Evolutionary conservation across 2,329 filamentous ascomycete genomes (phyloP).

Genomic region (Neospermospora avenae): DNA sequence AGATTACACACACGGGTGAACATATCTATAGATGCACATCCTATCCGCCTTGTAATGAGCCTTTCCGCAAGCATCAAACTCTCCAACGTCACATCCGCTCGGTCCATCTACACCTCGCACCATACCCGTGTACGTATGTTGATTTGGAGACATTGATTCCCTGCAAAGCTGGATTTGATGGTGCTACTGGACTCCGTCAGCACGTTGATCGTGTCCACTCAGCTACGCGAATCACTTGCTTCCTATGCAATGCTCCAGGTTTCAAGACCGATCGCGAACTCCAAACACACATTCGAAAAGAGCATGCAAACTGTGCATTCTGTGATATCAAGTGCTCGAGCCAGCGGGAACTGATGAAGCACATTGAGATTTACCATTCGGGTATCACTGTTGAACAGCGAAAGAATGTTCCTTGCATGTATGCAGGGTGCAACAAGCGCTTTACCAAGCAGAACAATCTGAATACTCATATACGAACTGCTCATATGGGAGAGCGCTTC

Average conservation of each 20-base stretch:
- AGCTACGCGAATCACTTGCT: slow-evolving; percentile 70
- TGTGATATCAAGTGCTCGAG: slow-evolving; percentile 68
- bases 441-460: slow-evolving; percentile 86
- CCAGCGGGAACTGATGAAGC: slow-evolving; percentile 66
- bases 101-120: slow-evolving; percentile 68
- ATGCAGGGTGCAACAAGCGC: slow-evolving; percentile 65
- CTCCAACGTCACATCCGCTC: slow-evolving; percentile 77
- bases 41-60: slow-evolving; percentile 66
- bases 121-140: slow-evolving; percentile 66
- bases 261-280: slow-evolving; percentile 73
- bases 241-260: slow-evolving; percentile 56
- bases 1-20: slow-evolving; percentile 72
- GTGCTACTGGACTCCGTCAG: slow-evolving; percentile 63
- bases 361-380: slow-evolving; percentile 76
- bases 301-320: slow-evolving; percentile 72
- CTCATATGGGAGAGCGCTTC: slow-evolving; percentile 74
- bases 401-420: slow-evolving; percentile 64
- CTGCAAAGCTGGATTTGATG: slow-evolving; percentile 72
- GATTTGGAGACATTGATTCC: slow-evolving; percentile 47
- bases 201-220: slow-evolving; percentile 71
- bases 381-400: slow-evolving; percentile 58
- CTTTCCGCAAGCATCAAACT: slow-evolving; percentile 84
- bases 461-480: slow-evolving; percentile 71
- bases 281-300: slow-evolving; percentile 67
- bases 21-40: slow-evolving; percentile 73